Conservation (phyloP, 2,329 filamentous ascomycete species). For the Xylariales sp. region DNA sequence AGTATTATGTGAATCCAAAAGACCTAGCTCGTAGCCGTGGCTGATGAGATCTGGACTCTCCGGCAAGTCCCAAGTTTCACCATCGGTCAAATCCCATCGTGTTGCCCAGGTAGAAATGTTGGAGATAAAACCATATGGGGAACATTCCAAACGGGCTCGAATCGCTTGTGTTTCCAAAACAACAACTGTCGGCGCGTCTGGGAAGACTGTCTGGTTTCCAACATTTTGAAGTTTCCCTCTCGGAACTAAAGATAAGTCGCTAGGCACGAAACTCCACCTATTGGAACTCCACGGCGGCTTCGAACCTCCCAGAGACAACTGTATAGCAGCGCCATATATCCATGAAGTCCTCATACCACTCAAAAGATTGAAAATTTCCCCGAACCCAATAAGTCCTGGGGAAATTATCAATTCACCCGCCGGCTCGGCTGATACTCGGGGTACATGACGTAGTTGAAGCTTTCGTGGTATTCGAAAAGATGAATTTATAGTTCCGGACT, state of each 20-base stretch:
- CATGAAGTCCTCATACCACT: constrained; percentile 34
- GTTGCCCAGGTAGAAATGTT: constrained; percentile 32
- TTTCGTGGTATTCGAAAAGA: background rate
- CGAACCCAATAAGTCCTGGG: background rate
- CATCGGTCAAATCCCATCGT: constrained; percentile 34
- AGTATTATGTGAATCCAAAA: background rate
- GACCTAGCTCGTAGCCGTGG: constrained; percentile 30
- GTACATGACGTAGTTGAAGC: constrained; percentile 26
- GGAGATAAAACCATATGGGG: constrained; percentile 24
- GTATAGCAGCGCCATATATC: constrained; percentile 36
- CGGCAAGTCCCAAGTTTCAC: constrained; percentile 22
- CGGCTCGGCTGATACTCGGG: constrained; percentile 4
- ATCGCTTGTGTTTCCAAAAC: constrained; percentile 32
- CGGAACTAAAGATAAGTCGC: constrained; percentile 7
- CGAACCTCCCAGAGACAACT: constrained; percentile 32
- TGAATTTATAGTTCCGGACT: constrained; percentile 17
- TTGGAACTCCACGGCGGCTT: constrained; percentile 35
- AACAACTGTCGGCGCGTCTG: constrained; percentile 17
- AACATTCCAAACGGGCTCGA: constrained; percentile 35
- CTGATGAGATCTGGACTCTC: constrained; percentile 17
- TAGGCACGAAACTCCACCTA: constrained; percentile 37
- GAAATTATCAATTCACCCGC: too few relatives aligned
- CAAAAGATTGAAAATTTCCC: background rate
- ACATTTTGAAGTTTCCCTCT: background rate
- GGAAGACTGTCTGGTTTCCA: background rate